phyloP scores from a whole-genome alignment of 2,329 filamentous ascomycete genomes.

The Colletotrichum tropicicola region DNA sequence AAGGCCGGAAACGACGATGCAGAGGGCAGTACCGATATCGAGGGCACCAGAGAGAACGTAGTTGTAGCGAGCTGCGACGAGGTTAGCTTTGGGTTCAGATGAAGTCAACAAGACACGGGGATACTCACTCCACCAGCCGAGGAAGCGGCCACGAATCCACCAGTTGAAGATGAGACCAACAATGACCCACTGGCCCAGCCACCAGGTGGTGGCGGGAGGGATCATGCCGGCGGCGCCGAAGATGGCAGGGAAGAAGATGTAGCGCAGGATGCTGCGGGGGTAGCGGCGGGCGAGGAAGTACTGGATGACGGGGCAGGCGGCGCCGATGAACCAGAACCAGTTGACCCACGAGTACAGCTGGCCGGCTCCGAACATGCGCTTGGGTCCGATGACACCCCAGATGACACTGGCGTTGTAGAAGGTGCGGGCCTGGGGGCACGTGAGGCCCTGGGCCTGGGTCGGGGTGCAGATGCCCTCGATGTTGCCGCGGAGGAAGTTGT shows the following conservation, averaged over 20 bases:
- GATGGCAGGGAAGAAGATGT: slow-evolving; percentile 61
- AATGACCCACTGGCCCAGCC: slow-evolving; percentile 63
- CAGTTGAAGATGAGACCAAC: slow-evolving; percentile 66
- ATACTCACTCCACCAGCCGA: slow-evolving; percentile 61
- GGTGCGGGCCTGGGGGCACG: slow-evolving; percentile 64
- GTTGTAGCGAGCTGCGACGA: slow-evolving; percentile 57
- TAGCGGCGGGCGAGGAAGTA: slow-evolving; percentile 57
- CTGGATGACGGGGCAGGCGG: slow-evolving; percentile 55
- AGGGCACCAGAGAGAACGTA: slow-evolving; percentile 67
- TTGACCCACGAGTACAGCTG: slow-evolving; percentile 59
- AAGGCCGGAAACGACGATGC: slow-evolving; percentile 61
- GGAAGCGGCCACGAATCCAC: slow-evolving; percentile 56
- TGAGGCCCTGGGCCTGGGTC: slow-evolving; percentile 59
- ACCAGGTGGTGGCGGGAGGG: slow-evolving; percentile 65
- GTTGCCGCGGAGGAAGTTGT: slow-evolving; percentile 52
- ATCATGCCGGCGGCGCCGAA: slow-evolving; percentile 60
- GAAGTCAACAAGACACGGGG: not conserved
- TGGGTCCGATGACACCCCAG: slow-evolving; percentile 66
- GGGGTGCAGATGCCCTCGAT: slow-evolving; percentile 62
- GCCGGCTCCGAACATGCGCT: slow-evolving; percentile 43
- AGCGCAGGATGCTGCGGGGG: slow-evolving; percentile 55
- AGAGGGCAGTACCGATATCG: slow-evolving; percentile 66
- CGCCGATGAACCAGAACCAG: slow-evolving; percentile 63
- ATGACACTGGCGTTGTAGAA: slow-evolving; percentile 70
- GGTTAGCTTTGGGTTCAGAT: not conserved